phyloP scores from a whole-genome alignment of 306 rosid genomes.

The Begonia peltatifolia region DNA sequence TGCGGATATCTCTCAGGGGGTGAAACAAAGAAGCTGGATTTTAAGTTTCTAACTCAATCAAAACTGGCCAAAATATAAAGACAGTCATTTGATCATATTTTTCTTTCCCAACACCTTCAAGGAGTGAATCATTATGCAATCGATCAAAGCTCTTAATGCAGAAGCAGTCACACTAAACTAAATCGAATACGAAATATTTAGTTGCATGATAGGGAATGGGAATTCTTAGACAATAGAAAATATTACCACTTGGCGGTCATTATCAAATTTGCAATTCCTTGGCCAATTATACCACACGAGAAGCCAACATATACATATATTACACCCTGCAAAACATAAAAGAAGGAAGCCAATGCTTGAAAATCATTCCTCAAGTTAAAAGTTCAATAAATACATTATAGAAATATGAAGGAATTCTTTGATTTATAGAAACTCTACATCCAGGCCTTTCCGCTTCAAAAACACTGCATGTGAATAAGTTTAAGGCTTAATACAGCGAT shows the following conservation, averaged over 20 bases:
- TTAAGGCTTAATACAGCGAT: no score
- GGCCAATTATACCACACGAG: slow-evolving; percentile 89
- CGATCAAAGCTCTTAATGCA: no score
- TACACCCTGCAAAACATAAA: slow-evolving; percentile 47
- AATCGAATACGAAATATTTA: no score
- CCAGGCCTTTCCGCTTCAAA: slow-evolving; percentile 45
- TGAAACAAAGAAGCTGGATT: no score
- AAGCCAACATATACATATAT: slow-evolving; percentile 81
- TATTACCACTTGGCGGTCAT: slow-evolving; percentile 79
- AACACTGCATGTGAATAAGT: slow-evolving; percentile 26
- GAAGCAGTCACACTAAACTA: no score
- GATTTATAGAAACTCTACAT: slow-evolving; percentile 22
- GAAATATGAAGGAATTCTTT: slow-evolving; percentile 29
- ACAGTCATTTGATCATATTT: no score
- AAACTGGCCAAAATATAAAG: no score
- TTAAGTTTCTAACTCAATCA: no score
- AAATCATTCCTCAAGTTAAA: not conserved
- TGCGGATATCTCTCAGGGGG: no score
- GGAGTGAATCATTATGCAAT: no score
- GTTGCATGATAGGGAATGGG: slow-evolving; percentile 1
- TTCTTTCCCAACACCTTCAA: no score
- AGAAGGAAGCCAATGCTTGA: no score
- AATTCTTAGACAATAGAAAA: slow-evolving; percentile 1
- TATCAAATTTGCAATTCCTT: slow-evolving; percentile 85
- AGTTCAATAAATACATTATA: slow-evolving; percentile 18